Percentiles rank a stretch among this genome's conserved stretches.
These are phyloP conservation scores for Paracamarosporium sp. DNA, from an alignment of 2,329 filamentous ascomycete species.

Conservation along the genomic window DNA sequence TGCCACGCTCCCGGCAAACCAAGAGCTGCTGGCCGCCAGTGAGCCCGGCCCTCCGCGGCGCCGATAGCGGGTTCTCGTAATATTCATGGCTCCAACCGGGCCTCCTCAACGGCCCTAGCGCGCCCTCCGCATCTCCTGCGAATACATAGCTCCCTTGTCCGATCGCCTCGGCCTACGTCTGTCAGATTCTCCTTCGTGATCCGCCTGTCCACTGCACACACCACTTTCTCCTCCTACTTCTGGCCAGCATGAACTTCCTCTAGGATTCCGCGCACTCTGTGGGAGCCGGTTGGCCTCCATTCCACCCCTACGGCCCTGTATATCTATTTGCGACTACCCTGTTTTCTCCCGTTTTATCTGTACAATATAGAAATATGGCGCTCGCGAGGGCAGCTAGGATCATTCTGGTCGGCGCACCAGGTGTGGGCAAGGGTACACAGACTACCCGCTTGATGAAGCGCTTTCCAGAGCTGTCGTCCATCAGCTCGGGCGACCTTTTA, in stretches of 20 bases:
- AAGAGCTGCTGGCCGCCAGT: too few species aligned
- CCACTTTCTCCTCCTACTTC: slow-evolving; percentile 3
- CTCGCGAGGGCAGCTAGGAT: slow-evolving; percentile 78
- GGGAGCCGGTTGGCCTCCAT: slow-evolving; percentile 32
- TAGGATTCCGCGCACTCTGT: slow-evolving; percentile 25
- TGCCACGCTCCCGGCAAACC: not conserved
- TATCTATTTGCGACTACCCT: slow-evolving; percentile 4
- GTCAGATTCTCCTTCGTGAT: not conserved
- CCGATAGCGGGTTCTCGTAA: not conserved
- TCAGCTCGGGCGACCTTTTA: slow-evolving; percentile 92
- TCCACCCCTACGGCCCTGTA: slow-evolving; percentile 20
- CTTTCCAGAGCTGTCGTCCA: slow-evolving; percentile 87
- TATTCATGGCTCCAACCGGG: not conserved
- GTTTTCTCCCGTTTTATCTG: slow-evolving; percentile 2
- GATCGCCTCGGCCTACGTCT: not conserved
- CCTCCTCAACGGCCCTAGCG: not conserved
- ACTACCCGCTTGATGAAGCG: slow-evolving; percentile 84
- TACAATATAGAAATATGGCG: slow-evolving; percentile 27
- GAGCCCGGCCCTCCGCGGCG: too few species aligned
- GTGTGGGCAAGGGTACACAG: slow-evolving; percentile 96
- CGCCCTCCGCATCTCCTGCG: not conserved
- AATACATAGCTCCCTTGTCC: not conserved
- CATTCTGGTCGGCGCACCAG: slow-evolving; percentile 94
- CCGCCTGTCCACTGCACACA: not conserved
- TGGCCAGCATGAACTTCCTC: slow-evolving; percentile 25